Evolutionary conservation across 495 filamentous ascomycete species (phyloP), one percentile per base, ranked within the genome.

Genomic region (Stereocaulon alpinum): DNA sequence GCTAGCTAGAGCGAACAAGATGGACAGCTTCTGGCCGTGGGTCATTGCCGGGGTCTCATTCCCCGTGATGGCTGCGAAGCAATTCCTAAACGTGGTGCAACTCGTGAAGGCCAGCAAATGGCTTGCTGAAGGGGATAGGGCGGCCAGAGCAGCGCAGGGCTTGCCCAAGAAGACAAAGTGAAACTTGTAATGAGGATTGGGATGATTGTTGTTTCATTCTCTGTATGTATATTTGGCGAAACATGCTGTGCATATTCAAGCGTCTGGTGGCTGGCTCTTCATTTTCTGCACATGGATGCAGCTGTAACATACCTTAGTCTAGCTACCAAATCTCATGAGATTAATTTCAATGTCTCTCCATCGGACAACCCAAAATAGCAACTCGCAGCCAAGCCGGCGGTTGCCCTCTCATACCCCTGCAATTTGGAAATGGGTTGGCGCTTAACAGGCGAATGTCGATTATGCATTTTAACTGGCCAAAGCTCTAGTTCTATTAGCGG

Each of bases 21-120:
- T 96, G 77, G 87, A 89, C 70, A 82, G 80, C 69, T 80, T 73
- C 47, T 81, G 80, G 73, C 94, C 94, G 0, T 97, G 94, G 94
- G 79, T 93, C 29, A 78, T 97, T 55, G 88, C 88, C 40, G 80
- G 77, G n/a, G 72, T 93, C 62, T 87, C 86, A 58, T 82, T 83
- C 64, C 93, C 91, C 6, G 77, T 96, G 66, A 96, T 96, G 89
- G 76, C 80, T 22, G 76, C 82, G 60, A 99, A 99, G 79, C 93
- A 99, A 69, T 79, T 87, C 60, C 86, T 97, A 75, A 97, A 97
- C 68, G 80, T 96, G 40, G 77, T 97, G 45, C 94, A 99, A 74
- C 77, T 99, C 56, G 83, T 96, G 67, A 95, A 96, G 74, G 94
- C 94, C 11, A 87, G 88, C 72, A 82, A 82, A 66, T 96, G 91